These are phyloP conservation scores for Clohesyomyces aquaticus DNA, from an alignment of 495 filamentous ascomycete genomes.

Conservation along the genomic window DNA sequence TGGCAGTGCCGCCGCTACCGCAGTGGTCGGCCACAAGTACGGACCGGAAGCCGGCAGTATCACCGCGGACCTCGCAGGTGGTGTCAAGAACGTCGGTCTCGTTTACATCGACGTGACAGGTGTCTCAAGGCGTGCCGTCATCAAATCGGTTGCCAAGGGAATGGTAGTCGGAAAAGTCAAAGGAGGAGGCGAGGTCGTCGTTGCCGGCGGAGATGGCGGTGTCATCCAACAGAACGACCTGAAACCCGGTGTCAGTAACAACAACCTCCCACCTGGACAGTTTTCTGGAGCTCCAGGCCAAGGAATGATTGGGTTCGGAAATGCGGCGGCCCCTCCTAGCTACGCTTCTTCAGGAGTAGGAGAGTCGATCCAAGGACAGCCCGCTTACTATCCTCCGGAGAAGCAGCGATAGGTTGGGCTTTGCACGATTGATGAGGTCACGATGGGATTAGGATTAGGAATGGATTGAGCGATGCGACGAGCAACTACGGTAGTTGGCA, in stretches of 20 bases:
- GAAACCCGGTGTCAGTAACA: constrained; percentile 27
- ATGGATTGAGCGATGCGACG: background rate
- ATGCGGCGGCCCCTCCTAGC: constrained; percentile 37
- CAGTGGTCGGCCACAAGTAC: constrained; percentile 81
- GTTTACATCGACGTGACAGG: constrained; percentile 98
- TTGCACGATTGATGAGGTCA: background rate
- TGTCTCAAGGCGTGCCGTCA: constrained; percentile 81
- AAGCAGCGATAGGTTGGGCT: constrained; percentile 35
- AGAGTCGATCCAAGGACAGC: constrained; percentile 37
- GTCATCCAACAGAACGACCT: constrained; percentile 44
- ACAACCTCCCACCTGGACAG: constrained; percentile 30
- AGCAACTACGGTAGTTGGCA: too few species aligned
- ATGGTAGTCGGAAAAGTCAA: constrained; percentile 92
- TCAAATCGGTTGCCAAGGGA: constrained; percentile 95
- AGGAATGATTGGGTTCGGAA: constrained; percentile 44
- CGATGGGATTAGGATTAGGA: background rate
- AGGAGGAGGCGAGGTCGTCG: constrained; percentile 81
- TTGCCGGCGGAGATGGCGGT: constrained; percentile 79
- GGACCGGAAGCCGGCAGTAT: constrained; percentile 80
- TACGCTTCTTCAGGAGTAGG: constrained; percentile 40
- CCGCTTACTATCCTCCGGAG: constrained; percentile 32
- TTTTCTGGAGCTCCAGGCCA: constrained; percentile 30
- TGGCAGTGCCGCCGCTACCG: constrained; percentile 73
- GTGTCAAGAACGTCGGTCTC: constrained; percentile 91
- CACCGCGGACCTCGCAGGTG: constrained; percentile 72